A percentile compares a stretch with the other conserved stretches of the same genome.
These are phyloP conservation scores for Aphanomyces euteiches DNA, from an alignment of 352 stramenopile species.

Conservation along the genomic window DNA sequence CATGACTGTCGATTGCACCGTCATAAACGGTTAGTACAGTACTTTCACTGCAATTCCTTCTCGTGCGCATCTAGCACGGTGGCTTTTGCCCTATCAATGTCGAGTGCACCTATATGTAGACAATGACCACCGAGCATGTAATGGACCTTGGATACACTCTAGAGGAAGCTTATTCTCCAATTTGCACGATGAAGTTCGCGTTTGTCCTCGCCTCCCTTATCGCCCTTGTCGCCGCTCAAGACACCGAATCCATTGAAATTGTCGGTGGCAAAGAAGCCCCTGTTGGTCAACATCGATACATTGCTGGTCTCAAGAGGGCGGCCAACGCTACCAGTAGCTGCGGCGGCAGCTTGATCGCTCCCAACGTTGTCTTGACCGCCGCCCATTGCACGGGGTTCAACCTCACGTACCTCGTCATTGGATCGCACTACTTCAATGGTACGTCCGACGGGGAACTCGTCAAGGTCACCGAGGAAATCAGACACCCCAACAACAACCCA, in stretches of 20 bases:
- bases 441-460: constrained; percentile 46
- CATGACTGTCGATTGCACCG: no score
- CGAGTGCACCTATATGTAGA: no score
- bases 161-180: no score
- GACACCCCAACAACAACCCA: constrained; percentile 46
- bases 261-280: neutral
- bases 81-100: no score
- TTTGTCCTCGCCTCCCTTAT: neutral
- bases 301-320: constrained; percentile 40
- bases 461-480: constrained; percentile 44
- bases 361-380: constrained; percentile 58
- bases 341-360: constrained; percentile 59
- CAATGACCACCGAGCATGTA: no score
- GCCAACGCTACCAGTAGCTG: constrained; percentile 45
- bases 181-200: neutral
- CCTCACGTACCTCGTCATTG: constrained; percentile 43
- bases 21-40: no score
- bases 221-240: neutral
- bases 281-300: constrained; percentile 43
- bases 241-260: neutral
- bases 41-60: no score
- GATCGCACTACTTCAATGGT: constrained; percentile 50
- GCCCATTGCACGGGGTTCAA: constrained; percentile 45
- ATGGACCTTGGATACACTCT: no score
- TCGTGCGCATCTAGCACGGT: no score